Base-by-base conservation (phyloP, 345 rosid species). In the Linum usitatissimum region DNA sequence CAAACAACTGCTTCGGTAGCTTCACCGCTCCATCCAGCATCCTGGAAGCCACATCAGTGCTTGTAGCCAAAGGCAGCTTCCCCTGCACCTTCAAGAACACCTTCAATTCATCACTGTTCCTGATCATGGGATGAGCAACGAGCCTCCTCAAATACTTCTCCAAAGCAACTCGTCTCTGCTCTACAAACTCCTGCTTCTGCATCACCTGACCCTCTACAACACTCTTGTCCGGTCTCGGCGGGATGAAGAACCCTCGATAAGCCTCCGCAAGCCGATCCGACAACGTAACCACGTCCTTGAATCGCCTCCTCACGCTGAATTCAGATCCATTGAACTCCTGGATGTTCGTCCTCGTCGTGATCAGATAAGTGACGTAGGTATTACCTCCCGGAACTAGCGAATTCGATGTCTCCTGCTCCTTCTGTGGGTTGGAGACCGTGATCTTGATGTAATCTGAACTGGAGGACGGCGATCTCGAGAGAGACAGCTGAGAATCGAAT, bases 151-250 rank as follows among this genome's bases (percentile, higher is more conserved):
- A 62, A 66, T 88, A 90, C 67, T 84, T 94, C 89, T 90, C 97
- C 71, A 94, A 76, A 1, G 89, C 84, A 64, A 94, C 76, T 71
- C 95, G 79, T 73, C 95, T 81, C 80, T 90, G 96, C 81, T 94
- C 97, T 31, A 94, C 92, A 18, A 93, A 93, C 58, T 90, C 96
- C 82, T 87, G 96, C 71, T 87, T 93, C 54, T 93, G 99, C 97
- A 94, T 94, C 57, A 94, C 91, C 73, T 94, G 96, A 36, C 92
- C 78, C 84, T 90, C 99, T 4, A 90, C 96, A 2, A 94, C 91
- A 60, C 75, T 94, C 84, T 94, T 94, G 57, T 94, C 97, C 5
- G 99, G 97, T 39, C 99, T 71, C 0, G 95, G 95, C 5, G 97
- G 96, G 48, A 94, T 86, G 55, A 82, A 86, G 66, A 78, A 90